Percentiles rank a stretch among this genome's conserved stretches.
Evolutionary conservation across 2,329 filamentous ascomycete genomes (phyloP).

Genomic region (Fusarium tupiense): DNA sequence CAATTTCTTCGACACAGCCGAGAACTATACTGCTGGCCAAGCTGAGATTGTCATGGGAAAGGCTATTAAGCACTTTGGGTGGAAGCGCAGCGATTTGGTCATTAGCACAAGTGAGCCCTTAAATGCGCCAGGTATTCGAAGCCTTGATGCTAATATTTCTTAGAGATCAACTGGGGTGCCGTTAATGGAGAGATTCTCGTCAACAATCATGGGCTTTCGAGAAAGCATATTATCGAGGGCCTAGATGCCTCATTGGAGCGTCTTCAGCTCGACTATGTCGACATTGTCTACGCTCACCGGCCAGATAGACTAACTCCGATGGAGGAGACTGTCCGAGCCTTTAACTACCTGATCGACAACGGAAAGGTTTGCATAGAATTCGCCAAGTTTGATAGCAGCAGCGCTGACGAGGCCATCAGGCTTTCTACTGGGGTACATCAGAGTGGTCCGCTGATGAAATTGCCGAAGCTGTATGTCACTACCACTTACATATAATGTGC

Average conservation of each 20-base stretch:
- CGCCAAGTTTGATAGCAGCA: too few species aligned
- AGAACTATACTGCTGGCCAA: conserved; percentile 68
- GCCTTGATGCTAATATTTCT: not conserved
- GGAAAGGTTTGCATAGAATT: conserved; percentile 57
- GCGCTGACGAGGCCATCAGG: conserved; percentile 36
- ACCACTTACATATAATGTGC: not conserved
- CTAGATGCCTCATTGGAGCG: conserved; percentile 66
- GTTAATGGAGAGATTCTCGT: conserved; percentile 69
- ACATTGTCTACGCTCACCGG: conserved; percentile 75
- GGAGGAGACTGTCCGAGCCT: conserved; percentile 75
- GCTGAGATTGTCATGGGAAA: conserved; percentile 72
- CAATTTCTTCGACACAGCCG: conserved; percentile 72
- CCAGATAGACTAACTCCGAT: conserved; percentile 75
- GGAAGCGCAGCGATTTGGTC: conserved; percentile 70
- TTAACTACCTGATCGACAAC: conserved; percentile 74
- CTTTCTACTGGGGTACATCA: conserved; percentile 71
- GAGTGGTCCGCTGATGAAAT: conserved; percentile 78
- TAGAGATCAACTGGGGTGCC: conserved; percentile 71
- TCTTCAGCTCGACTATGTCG: conserved; percentile 69
- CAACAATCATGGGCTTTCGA: conserved; percentile 73
- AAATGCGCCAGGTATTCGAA: accelerated
- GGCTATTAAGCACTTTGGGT: conserved; percentile 68
- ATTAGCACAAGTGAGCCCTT: conserved; percentile 61
- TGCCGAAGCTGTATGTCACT: conserved; percentile 59
- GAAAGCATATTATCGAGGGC: conserved; percentile 71